Base-by-base conservation (phyloP, 192 early-diverging fungal species). In the Rhizophagus sp. region DNA sequence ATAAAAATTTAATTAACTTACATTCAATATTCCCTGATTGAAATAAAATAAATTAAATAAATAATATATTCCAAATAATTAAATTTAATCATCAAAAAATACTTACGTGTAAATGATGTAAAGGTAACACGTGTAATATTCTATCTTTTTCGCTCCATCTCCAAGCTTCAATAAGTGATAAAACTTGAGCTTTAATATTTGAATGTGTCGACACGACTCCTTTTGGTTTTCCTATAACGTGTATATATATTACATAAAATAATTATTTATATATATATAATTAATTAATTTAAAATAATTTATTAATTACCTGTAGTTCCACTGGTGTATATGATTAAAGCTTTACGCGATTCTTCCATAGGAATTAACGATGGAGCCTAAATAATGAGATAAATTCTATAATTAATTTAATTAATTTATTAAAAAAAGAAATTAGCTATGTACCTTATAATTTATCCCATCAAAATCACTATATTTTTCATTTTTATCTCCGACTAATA, bases 31-130 rank as follows among this genome's bases (percentile, higher is more conserved):
- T 12, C 76, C 68, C 75, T 65, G 62, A 11, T 8, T 15, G 30
- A 1, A 22, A 22, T 8, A 69, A 22, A 36, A 36, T n/a, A 19
- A 39, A 39, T 22, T 9, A 12, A 81, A 25, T 44, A 47, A 19
- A 30, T 81, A 74, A 80, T 24, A 79, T 9, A 5, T 36, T 36
- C 3, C 2, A n/a, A 47, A 19, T 12, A 24, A n/a, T 36, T 41
- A 13, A 49, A 50, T 4, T 15, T 36, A 25, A 27, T 44, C 0
- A 5, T 39, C 9, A 7, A 41, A 66, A 34, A 73, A 19, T 79
- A 50, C 76, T 85, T 68, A 90, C 95, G 71, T 97, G 96, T 4
- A 96, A 84, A 78, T 97, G 96, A 82, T 97, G 95, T 68, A 97
- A 82, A 0, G 96, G 96, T 13, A 97, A 85, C 61, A 93, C 86